Base-by-base conservation (phyloP, 2,329 filamentous ascomycete species). In the Scedosporium minutisporum region DNA sequence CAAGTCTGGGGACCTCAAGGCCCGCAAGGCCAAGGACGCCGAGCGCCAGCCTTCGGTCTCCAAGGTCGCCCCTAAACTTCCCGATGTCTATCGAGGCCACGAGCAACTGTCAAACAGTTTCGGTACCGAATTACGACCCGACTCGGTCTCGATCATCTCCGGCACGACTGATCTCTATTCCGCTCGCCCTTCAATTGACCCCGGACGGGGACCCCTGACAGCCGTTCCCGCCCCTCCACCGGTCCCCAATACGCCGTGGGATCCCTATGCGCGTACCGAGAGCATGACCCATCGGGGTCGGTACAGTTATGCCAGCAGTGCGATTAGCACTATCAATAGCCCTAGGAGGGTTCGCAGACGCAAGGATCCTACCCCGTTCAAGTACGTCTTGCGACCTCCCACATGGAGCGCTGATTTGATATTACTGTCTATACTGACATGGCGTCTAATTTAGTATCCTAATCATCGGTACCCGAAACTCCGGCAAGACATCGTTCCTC, bases 291-390 rank as follows among this genome's bases (percentile, higher is more conserved):
- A 97, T 76, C 91, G 95, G 68, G 92, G 93, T 65, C 89, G 95
- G 67, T 96, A 96, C 77, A 97, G 93, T 78, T 97, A 97, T 77
- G 92, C 93, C 63, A 96, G 90, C 78, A 96, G 90, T 75, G 89
- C 90, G 62, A 85, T 93, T 67, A 96, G 91, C 80, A 89, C 91
- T 64, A 86, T 96, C 78, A 96, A 96, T 79, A 96, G 89, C 74
- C 93, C 95, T 66, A 87, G 95, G 67, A 87, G 93, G 72, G 88
- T 97, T 67, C 87, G 95, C 69, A 89, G 93, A 79, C 88, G 95
- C 78, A 97, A 96, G 81, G 95, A 99, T 72, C 95, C 95, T 7
- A 97, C 93, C 10, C 92, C 95, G 0, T 96, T 97, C 84, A 99
- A 99, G 93, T 97, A 80, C 84, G 92, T 84, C 29, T n/a, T 42